These are phyloP conservation scores for Aspergillus ochraceoroseus DNA, from an alignment of 2,329 filamentous ascomycete genomes.

Conservation along the genomic window DNA sequence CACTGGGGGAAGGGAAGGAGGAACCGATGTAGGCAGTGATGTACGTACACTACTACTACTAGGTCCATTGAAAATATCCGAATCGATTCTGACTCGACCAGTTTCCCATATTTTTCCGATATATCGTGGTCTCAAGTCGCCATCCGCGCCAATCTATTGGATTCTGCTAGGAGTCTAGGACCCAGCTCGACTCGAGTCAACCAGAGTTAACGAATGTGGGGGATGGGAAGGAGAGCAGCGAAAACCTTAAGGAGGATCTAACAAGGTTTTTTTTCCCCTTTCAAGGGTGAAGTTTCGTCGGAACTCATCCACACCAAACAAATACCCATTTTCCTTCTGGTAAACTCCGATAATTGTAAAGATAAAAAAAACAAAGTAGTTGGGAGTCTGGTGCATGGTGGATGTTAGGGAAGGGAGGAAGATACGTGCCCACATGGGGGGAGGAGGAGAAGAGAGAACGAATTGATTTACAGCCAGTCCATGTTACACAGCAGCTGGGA, in stretches of 20 bases:
- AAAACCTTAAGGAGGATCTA: slow-evolving; percentile 15
- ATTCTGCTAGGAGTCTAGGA: slow-evolving; percentile 4
- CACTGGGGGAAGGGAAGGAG: background rate
- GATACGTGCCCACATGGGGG: background rate
- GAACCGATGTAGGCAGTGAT: too few relatives aligned
- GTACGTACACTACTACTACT: slow-evolving; percentile 3
- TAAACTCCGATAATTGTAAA: too few relatives aligned
- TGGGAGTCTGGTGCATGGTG: background rate
- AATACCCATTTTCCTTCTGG: background rate
- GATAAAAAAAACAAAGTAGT: background rate
- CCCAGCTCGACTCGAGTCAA: slow-evolving; percentile 1
- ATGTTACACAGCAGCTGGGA: slow-evolving; percentile 9
- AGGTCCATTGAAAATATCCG: slow-evolving; percentile 13
- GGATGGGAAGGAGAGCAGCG: slow-evolving; percentile 1
- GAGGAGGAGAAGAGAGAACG: background rate
- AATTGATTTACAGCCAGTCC: too few relatives aligned
- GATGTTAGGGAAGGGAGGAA: background rate
- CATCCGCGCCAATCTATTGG: slow-evolving; percentile 14
- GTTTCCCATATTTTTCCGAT: slow-evolving; percentile 20
- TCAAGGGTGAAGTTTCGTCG: background rate
- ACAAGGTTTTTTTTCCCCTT: slow-evolving; percentile 2
- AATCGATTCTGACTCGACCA: slow-evolving; percentile 10
- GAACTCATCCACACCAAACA: slow-evolving; percentile 10
- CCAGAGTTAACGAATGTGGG: slow-evolving; percentile 8
- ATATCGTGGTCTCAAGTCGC: slow-evolving; percentile 15